Evolutionary conservation across 106 monocot species (phyloP), one percentile per base, ranked within the genome.

Genomic region (Posidonia australis): DNA sequence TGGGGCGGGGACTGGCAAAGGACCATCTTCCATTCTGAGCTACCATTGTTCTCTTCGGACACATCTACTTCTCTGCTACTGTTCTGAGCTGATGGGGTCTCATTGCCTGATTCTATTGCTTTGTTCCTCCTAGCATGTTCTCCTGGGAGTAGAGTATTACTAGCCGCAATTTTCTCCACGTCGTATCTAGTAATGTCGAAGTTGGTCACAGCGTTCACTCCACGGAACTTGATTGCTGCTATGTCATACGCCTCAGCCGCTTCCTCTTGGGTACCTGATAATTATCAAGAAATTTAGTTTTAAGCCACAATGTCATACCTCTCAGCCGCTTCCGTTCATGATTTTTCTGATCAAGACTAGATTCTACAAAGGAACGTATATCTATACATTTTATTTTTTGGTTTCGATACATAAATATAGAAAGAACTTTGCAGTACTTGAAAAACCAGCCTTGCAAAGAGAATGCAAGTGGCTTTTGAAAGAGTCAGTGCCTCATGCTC

Each of bases 211-310:
- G 89, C 88, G 36, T 75, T 93, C 36, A 69, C 74, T 24, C 88
- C 93, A 14, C 93, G 82, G 62, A 93, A 93, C 70, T 93, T 93
- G 18, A 93, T 93, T 2, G 93, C 93, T 7, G 93, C 93, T 10
- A 93, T 54, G 61, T 93, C 93, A 32, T 92, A 88, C 1, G 92
- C 92, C 67, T 92, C 98, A 16, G 91, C 98, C 6, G 98, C 98
- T 76, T 98, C 98, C 69, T 98, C 98, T 51, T 98, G 98, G 18
- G 98, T 98, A 55, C 87, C 98, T 98, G 82, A 56, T 44, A 26
- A 58, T 27, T 20, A 54, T 19, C 52, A 52, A 12, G 26, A 58
- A 29, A 18, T 30, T n/a, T n/a, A n/a, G n/a, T n/a, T n/a, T n/a
- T n/a, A n/a, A n/a, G 93, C 93, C 4, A 88, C 93, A 10, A 93